A percentile compares a stretch with the other conserved stretches of the same genome.
phyloP scores from a whole-genome alignment of 768 basidiomycete genomes.

The Kwoniella heveanensis region DNA sequence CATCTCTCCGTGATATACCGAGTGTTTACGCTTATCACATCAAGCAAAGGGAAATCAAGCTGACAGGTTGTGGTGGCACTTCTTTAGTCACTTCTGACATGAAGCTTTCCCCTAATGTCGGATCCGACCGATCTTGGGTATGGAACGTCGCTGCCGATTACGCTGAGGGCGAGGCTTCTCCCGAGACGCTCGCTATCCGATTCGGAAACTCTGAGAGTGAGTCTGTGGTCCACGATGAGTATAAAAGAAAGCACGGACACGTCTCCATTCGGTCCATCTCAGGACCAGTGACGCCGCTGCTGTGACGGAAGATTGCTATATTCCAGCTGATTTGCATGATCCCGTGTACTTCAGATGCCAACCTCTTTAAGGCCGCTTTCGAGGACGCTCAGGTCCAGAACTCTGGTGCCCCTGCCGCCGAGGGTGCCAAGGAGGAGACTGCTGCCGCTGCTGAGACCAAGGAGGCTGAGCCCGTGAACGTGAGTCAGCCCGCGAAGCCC shows the following conservation, averaged over 20 bases:
- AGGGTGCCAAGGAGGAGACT: constrained; percentile 48
- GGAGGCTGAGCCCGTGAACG: constrained; percentile 33
- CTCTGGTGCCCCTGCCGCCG: constrained; percentile 20
- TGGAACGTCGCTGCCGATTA: constrained; percentile 97
- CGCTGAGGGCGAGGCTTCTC: constrained; percentile 81
- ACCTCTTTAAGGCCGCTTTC: constrained; percentile 83
- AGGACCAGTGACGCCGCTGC: too few relatives aligned
- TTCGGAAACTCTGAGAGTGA: constrained; percentile 95
- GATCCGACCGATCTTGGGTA: constrained; percentile 98
- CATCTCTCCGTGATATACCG: too few relatives aligned
- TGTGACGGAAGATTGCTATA: too few relatives aligned
- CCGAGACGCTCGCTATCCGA: constrained; percentile 96
- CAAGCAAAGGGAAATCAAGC: too few relatives aligned
- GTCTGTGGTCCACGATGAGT: constrained; percentile 55
- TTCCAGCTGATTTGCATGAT: too few relatives aligned
- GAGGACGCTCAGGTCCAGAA: constrained; percentile 71
- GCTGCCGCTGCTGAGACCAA: constrained; percentile 29
- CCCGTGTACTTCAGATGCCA: constrained; percentile 64
- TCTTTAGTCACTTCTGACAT: constrained; percentile 78
- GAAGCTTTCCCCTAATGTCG: constrained; percentile 94
- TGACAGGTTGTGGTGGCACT: too few relatives aligned
- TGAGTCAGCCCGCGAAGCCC: too few relatives aligned
- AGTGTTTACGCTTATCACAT: too few relatives aligned
- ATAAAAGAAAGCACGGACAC: too few relatives aligned
- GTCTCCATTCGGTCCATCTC: too few relatives aligned